phyloP scores from a whole-genome alignment of 2,329 filamentous ascomycete genomes.

The Aspergillus ochraceus region DNA sequence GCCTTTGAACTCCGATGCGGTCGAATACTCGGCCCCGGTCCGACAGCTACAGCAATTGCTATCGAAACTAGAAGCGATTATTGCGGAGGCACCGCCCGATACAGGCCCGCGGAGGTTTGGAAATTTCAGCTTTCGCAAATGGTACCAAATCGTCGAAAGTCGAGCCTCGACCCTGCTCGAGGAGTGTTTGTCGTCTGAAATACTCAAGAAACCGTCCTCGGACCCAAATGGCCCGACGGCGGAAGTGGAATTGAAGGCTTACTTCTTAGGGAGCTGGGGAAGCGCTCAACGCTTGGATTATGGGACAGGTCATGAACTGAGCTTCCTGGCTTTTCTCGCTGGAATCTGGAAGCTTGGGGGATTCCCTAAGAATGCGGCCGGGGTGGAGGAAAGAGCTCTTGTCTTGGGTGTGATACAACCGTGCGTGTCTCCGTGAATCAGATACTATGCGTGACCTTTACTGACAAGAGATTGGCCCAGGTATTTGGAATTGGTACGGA shows the following conservation, averaged over 20 bases:
- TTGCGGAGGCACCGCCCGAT: conserved; percentile 79
- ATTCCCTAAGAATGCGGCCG: conserved; percentile 61
- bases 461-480: conserved; percentile 42
- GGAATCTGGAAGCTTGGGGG: conserved; percentile 87
- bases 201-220: conserved; percentile 39
- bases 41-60: conserved; percentile 67
- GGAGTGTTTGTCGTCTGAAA: conserved; percentile 54
- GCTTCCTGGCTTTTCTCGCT: conserved; percentile 87
- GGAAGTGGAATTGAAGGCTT: conserved; percentile 69
- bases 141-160: conserved; percentile 70
- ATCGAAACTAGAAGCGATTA: conserved; percentile 61
- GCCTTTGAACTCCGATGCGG: conserved; percentile 42
- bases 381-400: conserved; percentile 70
- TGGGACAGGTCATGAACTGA: conserved; percentile 92
- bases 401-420: conserved; percentile 81
- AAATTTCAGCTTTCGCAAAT: conserved; percentile 84
- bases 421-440: conserved; percentile 51
- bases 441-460: not conserved
- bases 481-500: conserved; percentile 77
- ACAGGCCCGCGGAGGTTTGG: conserved; percentile 86
- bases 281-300: conserved; percentile 90
- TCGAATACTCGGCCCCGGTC: conserved; percentile 58
- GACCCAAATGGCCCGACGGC: conserved; percentile 46
- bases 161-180: conserved; percentile 58
- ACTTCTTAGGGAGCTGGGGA: conserved; percentile 83